Percentiles rank a stretch among this genome's conserved stretches.
Conservation (phyloP, 2,329 filamentous ascomycete species). For the Colletotrichum camelliae region DNA sequence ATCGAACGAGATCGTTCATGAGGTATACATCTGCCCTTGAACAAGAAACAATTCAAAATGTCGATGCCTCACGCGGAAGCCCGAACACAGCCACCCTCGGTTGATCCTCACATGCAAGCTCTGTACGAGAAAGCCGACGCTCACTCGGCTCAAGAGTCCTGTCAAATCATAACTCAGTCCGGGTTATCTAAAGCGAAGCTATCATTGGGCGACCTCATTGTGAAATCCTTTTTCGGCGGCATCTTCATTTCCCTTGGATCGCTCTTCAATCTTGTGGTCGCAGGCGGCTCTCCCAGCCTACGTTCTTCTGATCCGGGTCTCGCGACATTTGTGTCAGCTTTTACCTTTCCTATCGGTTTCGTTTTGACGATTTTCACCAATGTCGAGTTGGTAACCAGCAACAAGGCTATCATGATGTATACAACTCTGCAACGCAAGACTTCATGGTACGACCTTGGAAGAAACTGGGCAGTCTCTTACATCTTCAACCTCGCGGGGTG, state of each 20-base stretch:
- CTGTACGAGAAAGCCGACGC: not conserved
- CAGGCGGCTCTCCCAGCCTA: not conserved
- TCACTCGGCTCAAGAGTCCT: not conserved
- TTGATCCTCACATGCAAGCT: not conserved
- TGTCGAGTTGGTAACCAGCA: not conserved
- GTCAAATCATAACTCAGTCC: not conserved
- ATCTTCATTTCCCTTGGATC: conserved; percentile 10
- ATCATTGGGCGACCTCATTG: not conserved
- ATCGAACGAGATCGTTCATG: accelerated
- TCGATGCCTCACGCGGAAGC: not conserved
- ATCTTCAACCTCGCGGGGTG: not conserved
- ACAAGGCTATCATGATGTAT: conserved; percentile 7
- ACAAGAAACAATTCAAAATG: not conserved
- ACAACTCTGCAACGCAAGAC: not conserved
- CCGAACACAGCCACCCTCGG: not conserved
- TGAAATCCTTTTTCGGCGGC: conserved; percentile 1
- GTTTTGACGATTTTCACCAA: not conserved
- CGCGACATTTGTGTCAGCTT: not conserved
- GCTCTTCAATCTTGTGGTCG: not conserved
- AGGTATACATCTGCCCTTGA: not conserved
- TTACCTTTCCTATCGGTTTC: not conserved
- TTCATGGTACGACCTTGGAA: not conserved
- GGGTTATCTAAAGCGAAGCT: not conserved
- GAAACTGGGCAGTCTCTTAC: not conserved
- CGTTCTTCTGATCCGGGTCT: not conserved